Conservation (phyloP, 1,139 yeast genomes). For the Arxiozyma slooffiae region DNA sequence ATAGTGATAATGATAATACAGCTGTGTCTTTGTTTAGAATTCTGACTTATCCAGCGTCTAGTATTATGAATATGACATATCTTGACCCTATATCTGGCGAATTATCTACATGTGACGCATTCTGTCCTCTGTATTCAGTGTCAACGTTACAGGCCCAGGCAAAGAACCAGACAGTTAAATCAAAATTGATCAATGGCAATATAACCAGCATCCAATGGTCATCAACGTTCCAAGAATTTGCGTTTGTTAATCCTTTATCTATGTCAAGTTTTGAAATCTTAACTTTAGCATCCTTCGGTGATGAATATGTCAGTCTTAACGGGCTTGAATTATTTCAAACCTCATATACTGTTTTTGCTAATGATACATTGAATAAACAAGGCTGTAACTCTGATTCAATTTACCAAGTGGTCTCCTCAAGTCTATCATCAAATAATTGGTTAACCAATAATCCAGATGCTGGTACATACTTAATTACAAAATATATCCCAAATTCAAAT, state of each 20-base stretch:
- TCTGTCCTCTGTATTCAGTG: slow-evolving; percentile 56
- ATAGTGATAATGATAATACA: slow-evolving; percentile 42
- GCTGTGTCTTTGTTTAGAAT: slow-evolving; percentile 58
- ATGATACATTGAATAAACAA: slow-evolving; percentile 61
- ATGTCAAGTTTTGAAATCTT: slow-evolving; percentile 57
- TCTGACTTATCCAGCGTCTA: slow-evolving; percentile 67
- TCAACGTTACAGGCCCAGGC: slow-evolving; percentile 20
- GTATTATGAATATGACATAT: slow-evolving; percentile 87
- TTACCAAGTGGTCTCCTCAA: slow-evolving; percentile 31
- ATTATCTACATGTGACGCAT: slow-evolving; percentile 64
- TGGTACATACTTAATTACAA: slow-evolving; percentile 32
- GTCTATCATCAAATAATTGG: slow-evolving; percentile 24
- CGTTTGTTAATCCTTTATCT: slow-evolving; percentile 61
- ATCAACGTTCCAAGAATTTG: slow-evolving; percentile 62
- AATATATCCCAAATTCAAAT: slow-evolving; percentile 19
- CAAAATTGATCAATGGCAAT: slow-evolving; percentile 16
- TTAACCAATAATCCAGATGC: slow-evolving; percentile 21
- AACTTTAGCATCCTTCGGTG: slow-evolving; percentile 60
- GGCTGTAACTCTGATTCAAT: slow-evolving; percentile 35
- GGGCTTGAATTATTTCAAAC: slow-evolving; percentile 70
- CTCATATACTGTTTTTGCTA: slow-evolving; percentile 60
- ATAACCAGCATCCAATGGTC: slow-evolving; percentile 34
- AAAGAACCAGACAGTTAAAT: slow-evolving; percentile 16
- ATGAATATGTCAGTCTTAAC: slow-evolving; percentile 47
- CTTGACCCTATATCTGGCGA: slow-evolving; percentile 60